phyloP scores from a whole-genome alignment of 352 stramenopile species.

The Pythium utonaiense region DNA sequence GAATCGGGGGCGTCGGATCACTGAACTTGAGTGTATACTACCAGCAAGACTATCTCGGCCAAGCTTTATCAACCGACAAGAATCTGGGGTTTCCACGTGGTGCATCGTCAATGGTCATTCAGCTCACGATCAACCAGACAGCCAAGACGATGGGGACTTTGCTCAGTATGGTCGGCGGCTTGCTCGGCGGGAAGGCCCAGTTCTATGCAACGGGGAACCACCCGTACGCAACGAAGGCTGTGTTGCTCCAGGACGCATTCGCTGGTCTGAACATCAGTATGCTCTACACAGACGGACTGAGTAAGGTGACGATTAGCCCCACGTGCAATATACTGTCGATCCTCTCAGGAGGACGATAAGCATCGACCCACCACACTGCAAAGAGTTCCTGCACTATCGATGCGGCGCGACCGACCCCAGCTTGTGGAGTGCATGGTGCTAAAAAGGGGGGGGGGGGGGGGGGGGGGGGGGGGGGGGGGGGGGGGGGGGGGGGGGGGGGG shows the following conservation, averaged over 20 bases:
- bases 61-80: conserved; percentile 40
- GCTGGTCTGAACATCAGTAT: conserved; percentile 52
- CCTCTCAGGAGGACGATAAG: conserved; percentile 13
- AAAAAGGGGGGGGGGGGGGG: too few species aligned
- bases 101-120: conserved; percentile 41
- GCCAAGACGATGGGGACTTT: conserved; percentile 25
- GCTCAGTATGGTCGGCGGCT: conserved; percentile 35
- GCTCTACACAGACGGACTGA: conserved; percentile 52
- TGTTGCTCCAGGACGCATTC: conserved; percentile 40
- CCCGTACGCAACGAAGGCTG: conserved; percentile 36
- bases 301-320: conserved; percentile 28
- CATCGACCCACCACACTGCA: not conserved
- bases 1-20: conserved; percentile 49
- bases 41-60: conserved; percentile 55
- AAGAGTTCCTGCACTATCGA: too few species aligned
- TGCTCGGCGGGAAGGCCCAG: conserved; percentile 35
- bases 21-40: conserved; percentile 76
- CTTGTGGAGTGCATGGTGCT: too few species aligned
- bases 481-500: too few species aligned
- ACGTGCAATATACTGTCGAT: conserved; percentile 17
- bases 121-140: conserved; percentile 36
- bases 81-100: conserved; percentile 30
- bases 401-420: too few species aligned
- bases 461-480: too few species aligned
- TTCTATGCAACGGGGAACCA: conserved; percentile 59